Percentiles rank a stretch among this genome's conserved stretches.
Evolutionary conservation across 192 early-diverging fungal species (phyloP).

Genomic region (Geosiphon pyriformis): DNA sequence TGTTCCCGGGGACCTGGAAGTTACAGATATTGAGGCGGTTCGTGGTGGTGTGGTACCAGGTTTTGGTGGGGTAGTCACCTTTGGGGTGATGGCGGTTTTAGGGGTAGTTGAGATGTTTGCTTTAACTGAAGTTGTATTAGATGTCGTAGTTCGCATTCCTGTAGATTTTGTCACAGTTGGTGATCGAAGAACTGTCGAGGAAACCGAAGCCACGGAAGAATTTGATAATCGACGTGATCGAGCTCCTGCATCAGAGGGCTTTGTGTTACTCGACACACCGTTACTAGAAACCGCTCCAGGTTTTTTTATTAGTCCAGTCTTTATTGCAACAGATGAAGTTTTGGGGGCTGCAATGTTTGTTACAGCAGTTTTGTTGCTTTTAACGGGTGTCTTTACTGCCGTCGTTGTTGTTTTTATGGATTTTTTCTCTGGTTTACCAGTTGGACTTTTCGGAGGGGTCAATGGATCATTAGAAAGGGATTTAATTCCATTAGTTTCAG

Average conservation of each 20-base stretch:
- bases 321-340: background rate
- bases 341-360: background rate
- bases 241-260: constrained; percentile 10
- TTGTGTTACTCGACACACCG: background rate
- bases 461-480: background rate
- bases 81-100: background rate
- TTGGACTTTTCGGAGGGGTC: constrained; percentile 25
- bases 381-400: background rate
- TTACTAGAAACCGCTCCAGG: background rate
- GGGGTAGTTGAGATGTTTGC: background rate
- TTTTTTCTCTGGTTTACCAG: constrained; percentile 9
- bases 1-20: background rate
- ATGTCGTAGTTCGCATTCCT: background rate
- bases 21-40: too few relatives aligned
- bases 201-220: background rate
- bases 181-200: background rate
- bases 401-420: background rate
- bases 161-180: constrained; percentile 2
- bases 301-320: too few relatives aligned
- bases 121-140: background rate
- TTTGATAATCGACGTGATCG: background rate
- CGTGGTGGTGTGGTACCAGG: too few relatives aligned
- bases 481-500: too few relatives aligned
- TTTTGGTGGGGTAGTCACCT: background rate
- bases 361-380: constrained; percentile 1